Evolutionary conservation across 371 early-diverging fungal genomes (phyloP).

Genomic region (Syncephalastrum racemosum): DNA sequence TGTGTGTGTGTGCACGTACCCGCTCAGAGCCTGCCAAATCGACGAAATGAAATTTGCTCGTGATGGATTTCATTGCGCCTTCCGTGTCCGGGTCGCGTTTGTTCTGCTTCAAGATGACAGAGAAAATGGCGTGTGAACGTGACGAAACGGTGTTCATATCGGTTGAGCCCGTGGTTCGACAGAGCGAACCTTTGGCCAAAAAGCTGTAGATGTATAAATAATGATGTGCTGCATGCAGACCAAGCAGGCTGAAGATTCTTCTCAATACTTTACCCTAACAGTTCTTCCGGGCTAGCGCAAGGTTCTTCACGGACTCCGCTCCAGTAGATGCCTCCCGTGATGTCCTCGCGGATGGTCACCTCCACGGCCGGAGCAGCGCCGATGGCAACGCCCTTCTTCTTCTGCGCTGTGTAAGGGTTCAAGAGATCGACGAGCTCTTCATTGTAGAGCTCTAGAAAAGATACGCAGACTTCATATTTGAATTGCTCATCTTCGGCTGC

Average conservation of each 20-base stretch:
- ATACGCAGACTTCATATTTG: constrained; percentile 66
- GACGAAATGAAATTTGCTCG: constrained; percentile 91
- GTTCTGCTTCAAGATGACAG: constrained; percentile 75
- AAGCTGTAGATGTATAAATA: constrained; percentile 14
- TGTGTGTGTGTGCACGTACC: constrained; percentile 28
- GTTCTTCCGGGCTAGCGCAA: constrained; percentile 74
- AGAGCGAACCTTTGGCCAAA: constrained; percentile 76
- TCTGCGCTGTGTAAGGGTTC: constrained; percentile 37
- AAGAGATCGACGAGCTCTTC: constrained; percentile 93
- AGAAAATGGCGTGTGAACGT: constrained; percentile 99
- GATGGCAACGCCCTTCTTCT: constrained; percentile 12
- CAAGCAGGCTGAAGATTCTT: not conserved
- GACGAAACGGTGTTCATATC: constrained; percentile 97
- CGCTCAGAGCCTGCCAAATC: constrained; percentile 90
- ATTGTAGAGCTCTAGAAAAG: constrained; percentile 98
- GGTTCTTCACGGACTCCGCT: constrained; percentile 84
- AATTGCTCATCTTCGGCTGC: constrained; percentile 44
- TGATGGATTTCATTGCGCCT: constrained; percentile 15
- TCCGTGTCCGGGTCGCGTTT: constrained; percentile 21
- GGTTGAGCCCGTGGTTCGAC: constrained; percentile 95
- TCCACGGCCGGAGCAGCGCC: constrained; percentile 20
- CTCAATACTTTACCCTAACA: constrained; percentile 54
- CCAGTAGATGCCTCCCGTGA: constrained; percentile 90
- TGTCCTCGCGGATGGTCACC: constrained; percentile 87
- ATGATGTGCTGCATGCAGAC: not conserved